A percentile compares a stretch with the other conserved stretches of the same genome.
phyloP scores from a whole-genome alignment of 371 early-diverging fungal species.

The Apophysomyces sp. region DNA sequence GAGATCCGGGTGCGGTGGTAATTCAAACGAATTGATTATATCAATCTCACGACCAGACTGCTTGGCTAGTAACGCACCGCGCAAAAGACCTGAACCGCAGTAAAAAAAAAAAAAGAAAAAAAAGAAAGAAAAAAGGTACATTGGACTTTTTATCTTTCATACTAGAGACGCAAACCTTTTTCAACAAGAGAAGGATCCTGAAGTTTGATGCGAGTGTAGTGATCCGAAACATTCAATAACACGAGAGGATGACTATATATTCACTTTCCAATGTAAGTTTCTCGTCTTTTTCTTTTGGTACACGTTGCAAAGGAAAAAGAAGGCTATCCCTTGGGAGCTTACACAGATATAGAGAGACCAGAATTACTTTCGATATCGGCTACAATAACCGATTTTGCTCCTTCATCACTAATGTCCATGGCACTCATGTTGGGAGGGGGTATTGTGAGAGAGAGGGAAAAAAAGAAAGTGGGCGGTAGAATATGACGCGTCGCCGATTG shows the following conservation, averaged over 20 bases:
- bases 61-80: conserved; percentile 83
- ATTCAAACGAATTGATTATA: conserved; percentile 82
- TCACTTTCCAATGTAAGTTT: background rate
- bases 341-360: conserved; percentile 48
- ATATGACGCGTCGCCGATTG: background rate
- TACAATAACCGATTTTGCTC: conserved; percentile 20
- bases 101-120: too few species aligned
- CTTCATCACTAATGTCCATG: conserved; percentile 47
- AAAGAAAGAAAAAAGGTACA: too few species aligned
- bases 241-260: conserved; percentile 78
- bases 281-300: too few species aligned
- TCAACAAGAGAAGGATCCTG: conserved; percentile 50
- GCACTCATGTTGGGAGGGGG: conserved; percentile 33
- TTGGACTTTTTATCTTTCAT: too few species aligned
- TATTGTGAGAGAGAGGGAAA: too few species aligned
- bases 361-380: conserved; percentile 35
- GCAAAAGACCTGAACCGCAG: conserved; percentile 40
- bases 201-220: conserved; percentile 71
- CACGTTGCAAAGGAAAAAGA: background rate
- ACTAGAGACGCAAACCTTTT: conserved; percentile 25
- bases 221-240: conserved; percentile 85
- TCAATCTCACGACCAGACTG: conserved; percentile 83
- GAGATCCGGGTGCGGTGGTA: conserved; percentile 55
- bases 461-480: background rate
- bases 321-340: too few species aligned